Percentiles rank a stretch among this genome's conserved stretches.
Evolutionary conservation across 2,329 filamentous ascomycete species (phyloP).

Genomic region (Dothistroma pini): DNA sequence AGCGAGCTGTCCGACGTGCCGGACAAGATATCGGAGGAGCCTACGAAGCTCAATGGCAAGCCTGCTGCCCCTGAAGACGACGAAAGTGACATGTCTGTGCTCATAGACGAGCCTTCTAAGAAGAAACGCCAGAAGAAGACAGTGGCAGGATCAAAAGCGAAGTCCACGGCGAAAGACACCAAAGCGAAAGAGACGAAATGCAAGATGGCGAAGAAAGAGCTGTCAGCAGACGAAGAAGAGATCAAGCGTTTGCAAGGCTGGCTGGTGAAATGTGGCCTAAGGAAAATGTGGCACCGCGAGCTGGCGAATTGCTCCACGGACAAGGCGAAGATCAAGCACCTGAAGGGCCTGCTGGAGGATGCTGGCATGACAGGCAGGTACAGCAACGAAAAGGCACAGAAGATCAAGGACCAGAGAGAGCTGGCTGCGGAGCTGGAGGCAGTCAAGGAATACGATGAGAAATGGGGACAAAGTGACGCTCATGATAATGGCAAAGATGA

Average conservation of each 20-base stretch:
- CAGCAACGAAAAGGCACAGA: slow-evolving; percentile 74
- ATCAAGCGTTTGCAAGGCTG: slow-evolving; percentile 86
- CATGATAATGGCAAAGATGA: slow-evolving; percentile 18
- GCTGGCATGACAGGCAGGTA: slow-evolving; percentile 86
- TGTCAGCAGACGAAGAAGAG: slow-evolving; percentile 66
- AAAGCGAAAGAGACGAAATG: slow-evolving; percentile 33
- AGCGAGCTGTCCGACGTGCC: slow-evolving; percentile 25
- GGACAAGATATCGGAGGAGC: slow-evolving; percentile 13
- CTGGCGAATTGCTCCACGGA: slow-evolving; percentile 70
- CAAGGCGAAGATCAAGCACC: slow-evolving; percentile 76
- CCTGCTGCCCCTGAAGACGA: slow-evolving; percentile 22
- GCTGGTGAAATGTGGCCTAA: slow-evolving; percentile 83
- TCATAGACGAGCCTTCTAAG: slow-evolving; percentile 73
- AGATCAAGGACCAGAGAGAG: slow-evolving; percentile 85
- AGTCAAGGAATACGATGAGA: slow-evolving; percentile 74
- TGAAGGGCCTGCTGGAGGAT: slow-evolving; percentile 74
- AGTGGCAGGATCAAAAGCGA: slow-evolving; percentile 30
- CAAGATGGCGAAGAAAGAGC: slow-evolving; percentile 32
- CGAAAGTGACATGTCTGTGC: slow-evolving; percentile 64
- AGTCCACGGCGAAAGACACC: slow-evolving; percentile 39
- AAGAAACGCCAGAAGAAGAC: slow-evolving; percentile 49
- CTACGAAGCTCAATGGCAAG: slow-evolving; percentile 16
- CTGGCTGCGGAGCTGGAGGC: slow-evolving; percentile 78
- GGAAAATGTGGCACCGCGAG: slow-evolving; percentile 87
- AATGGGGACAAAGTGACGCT: slow-evolving; percentile 60